phyloP scores from a whole-genome alignment of 2,329 filamentous ascomycete species.

The Ceratocystis papillata region DNA sequence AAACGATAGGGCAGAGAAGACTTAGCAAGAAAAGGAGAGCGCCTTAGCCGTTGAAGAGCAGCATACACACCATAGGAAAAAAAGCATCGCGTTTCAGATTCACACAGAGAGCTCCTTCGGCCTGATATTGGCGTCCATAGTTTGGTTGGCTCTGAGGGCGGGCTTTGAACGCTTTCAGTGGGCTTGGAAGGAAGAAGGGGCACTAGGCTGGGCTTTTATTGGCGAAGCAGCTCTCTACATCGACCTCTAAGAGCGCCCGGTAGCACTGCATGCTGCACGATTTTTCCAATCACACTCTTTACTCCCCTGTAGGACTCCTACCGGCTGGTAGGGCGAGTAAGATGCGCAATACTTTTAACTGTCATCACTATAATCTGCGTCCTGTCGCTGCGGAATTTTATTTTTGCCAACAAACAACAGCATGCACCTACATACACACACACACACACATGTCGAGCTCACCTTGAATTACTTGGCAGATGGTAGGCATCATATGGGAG shows the following conservation, averaged over 20 bases:
- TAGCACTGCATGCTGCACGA: not conserved
- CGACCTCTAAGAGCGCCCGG: not conserved
- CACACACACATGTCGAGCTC: no score
- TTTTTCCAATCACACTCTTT: not conserved
- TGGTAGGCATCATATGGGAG: no score
- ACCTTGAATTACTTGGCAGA: no score
- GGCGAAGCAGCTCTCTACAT: not conserved
- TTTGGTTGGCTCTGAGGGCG: not conserved
- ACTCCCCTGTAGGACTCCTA: not conserved
- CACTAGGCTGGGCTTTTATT: not conserved
- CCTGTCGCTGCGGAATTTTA: not conserved
- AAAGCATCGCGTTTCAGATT: slow-evolving; percentile 1
- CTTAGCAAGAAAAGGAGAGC: not conserved
- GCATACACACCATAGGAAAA: not conserved
- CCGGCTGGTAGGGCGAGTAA: not conserved
- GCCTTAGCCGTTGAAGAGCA: not conserved
- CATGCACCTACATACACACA: no score
- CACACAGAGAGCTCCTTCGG: not conserved
- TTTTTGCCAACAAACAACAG: not conserved
- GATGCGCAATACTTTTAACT: not conserved
- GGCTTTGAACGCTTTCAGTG: not conserved
- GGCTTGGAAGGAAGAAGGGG: not conserved
- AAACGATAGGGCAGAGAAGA: not conserved
- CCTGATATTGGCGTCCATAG: not conserved
- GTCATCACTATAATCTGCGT: not conserved